Evolutionary conservation across 169 alveolate genomes (phyloP), one percentile per base, ranked within the genome.

Genomic region (Eimeria nieschulzi): DNA sequence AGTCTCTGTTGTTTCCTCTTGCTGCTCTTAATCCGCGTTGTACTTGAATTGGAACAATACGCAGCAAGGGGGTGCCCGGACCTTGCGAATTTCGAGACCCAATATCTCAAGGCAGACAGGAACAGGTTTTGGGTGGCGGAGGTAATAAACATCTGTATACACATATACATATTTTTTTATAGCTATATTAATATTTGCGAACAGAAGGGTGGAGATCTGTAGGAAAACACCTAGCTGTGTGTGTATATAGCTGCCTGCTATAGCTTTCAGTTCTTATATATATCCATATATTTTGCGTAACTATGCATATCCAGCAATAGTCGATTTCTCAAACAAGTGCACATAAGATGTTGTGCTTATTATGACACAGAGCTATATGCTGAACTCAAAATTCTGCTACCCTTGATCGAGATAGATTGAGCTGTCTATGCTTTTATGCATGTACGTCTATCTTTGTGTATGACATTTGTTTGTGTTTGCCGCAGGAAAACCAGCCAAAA

Each of bases 111-210:
- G 59, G 75, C 73, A 56, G 87, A 59, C 39, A 33, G 73, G 56
- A 80, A 80, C 87, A 80, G 73, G 55, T 80, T 80, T 64, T 80
- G 87, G 87, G 87, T 80, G 21, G 87, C 87, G 25, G 87, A 80
- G 87, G 87, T 80, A 64, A 9, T 71, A 66, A 10, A 51, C 85
- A 15, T 53, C 21, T 21, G 66, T 15, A 25, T 33, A 12, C 25
- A 66, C 73, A 7, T 7, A 66, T 66, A 7, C 46, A 17, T 17
- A 66, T 17, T 12, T 9, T 9, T 9, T 21, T 12, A 66, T n/a
- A 15, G 6, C 33, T 66, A 66, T n/a, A 3, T 66, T 0, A 5
- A 66, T 66, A 66, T 66, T 1, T 66, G 25, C 46, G 46, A 33
- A 33, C 46, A 33, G 3, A 33, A 33, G 46, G 46, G 46, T 33